Conservation (phyloP, 345 rosid genomes). For the Abelmoschus esculentus region DNA sequence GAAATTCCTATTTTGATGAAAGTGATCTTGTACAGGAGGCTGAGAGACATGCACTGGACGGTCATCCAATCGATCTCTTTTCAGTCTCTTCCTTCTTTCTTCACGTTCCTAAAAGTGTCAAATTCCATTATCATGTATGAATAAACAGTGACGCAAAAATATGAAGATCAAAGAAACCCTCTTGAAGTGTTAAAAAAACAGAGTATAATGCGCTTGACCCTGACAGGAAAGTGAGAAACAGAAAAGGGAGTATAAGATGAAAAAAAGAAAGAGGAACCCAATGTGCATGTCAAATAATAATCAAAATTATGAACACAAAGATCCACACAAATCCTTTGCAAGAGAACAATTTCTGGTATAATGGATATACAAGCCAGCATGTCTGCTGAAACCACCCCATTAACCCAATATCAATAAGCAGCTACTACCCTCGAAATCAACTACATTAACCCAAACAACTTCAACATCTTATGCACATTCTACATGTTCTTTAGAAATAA, state of each 20-base stretch:
- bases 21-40: constrained; percentile 41
- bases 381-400: background rate
- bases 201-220: background rate
- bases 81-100: constrained; percentile 47
- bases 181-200: background rate
- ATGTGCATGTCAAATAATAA: background rate
- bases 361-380: background rate
- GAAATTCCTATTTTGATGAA: constrained; percentile 32
- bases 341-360: background rate
- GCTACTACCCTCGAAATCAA: background rate
- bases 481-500: too few relatives aligned
- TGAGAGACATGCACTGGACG: constrained; percentile 43
- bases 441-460: background rate
- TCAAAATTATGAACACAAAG: background rate
- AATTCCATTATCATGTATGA: constrained; percentile 2
- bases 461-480: background rate
- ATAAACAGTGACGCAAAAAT: background rate
- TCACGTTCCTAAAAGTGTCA: constrained; percentile 59
- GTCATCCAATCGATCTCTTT: constrained; percentile 51
- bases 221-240: background rate
- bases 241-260: background rate
- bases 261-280: background rate
- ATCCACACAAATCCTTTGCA: background rate
- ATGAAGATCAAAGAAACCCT: background rate
- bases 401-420: background rate